Evolutionary conservation across 768 basidiomycete species (phyloP).

Genomic region (Saitozyma podzolica): DNA sequence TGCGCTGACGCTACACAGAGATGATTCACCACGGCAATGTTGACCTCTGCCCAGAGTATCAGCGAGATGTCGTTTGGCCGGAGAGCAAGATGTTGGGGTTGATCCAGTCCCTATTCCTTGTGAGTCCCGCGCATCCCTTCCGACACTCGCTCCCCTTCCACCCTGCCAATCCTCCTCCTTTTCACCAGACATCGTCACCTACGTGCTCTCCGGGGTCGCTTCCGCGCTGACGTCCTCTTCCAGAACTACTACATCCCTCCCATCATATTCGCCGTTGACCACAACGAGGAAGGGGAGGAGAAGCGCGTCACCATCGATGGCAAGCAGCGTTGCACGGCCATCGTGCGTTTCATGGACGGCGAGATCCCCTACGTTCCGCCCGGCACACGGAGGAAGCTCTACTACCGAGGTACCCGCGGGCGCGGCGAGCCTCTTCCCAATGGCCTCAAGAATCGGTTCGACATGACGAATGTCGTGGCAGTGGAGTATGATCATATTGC

Average conservation of each 20-base stretch:
- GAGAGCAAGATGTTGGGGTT: slow-evolving; percentile 33
- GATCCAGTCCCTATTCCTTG: slow-evolving; percentile 43
- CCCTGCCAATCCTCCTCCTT: background rate
- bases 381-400: slow-evolving; percentile 26
- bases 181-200: background rate
- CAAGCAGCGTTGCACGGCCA: slow-evolving; percentile 43
- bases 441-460: slow-evolving; percentile 28
- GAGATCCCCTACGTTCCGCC: slow-evolving; percentile 36
- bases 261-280: slow-evolving; percentile 30
- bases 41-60: slow-evolving; percentile 34
- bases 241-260: slow-evolving; percentile 46
- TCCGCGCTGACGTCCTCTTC: slow-evolving; percentile 1
- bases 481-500: slow-evolving; percentile 68
- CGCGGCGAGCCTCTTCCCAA: slow-evolving; percentile 21
- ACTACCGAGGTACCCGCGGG: slow-evolving; percentile 9
- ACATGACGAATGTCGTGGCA: slow-evolving; percentile 22
- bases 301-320: slow-evolving; percentile 40
- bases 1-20: slow-evolving; percentile 14
- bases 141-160: background rate
- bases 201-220: background rate
- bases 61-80: slow-evolving; percentile 47
- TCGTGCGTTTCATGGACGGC: slow-evolving; percentile 37
- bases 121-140: slow-evolving; percentile 12
- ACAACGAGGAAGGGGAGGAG: slow-evolving; percentile 11
- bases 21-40: slow-evolving; percentile 33